These are phyloP conservation scores for Pseudogymnoascus sp. DNA, from an alignment of 2,329 filamentous ascomycete species.

Conservation along the genomic window DNA sequence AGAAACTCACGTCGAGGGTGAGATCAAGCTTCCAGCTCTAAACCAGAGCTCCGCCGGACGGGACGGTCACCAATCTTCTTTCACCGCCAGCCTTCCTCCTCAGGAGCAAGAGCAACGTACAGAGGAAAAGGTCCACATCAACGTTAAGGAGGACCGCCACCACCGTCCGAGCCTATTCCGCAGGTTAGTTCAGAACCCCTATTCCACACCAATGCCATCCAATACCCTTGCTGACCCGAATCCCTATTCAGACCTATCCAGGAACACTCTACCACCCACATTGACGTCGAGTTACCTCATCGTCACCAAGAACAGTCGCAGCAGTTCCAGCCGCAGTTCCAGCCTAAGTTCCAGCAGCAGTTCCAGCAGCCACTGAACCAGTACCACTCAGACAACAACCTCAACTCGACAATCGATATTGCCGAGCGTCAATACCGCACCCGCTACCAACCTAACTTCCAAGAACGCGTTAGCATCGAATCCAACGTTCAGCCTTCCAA, in stretches of 20 bases:
- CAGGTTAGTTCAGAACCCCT: slow-evolving; percentile 25
- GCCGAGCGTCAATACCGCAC: slow-evolving; percentile 60
- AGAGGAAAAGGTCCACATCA: slow-evolving; percentile 78
- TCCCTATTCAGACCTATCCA: slow-evolving; percentile 26
- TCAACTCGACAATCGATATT: slow-evolving; percentile 43
- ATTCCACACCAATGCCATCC: slow-evolving; percentile 14
- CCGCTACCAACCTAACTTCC: slow-evolving; percentile 47
- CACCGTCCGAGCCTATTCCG: slow-evolving; percentile 54
- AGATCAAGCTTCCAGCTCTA: slow-evolving; percentile 60
- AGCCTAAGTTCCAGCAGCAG: slow-evolving; percentile 33
- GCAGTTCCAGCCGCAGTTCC: slow-evolving; percentile 50
- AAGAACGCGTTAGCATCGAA: slow-evolving; percentile 48
- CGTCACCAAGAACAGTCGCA: slow-evolving; percentile 25
- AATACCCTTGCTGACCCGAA: slow-evolving; percentile 14
- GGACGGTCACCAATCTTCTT: slow-evolving; percentile 88
- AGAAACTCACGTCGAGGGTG: slow-evolving; percentile 78
- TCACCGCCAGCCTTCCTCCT: slow-evolving; percentile 56
- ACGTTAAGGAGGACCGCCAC: slow-evolving; percentile 69
- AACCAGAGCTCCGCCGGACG: slow-evolving; percentile 77
- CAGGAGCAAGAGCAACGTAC: slow-evolving; percentile 38
- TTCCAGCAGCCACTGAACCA: slow-evolving; percentile 58
- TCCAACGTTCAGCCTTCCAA: slow-evolving; percentile 29
- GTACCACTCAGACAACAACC: slow-evolving; percentile 39
- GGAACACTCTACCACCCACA: slow-evolving; percentile 37
- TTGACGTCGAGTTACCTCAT: slow-evolving; percentile 39